Evolutionary conservation across 345 rosid species (phyloP).

Genomic region (Aurinia saxatilis): DNA sequence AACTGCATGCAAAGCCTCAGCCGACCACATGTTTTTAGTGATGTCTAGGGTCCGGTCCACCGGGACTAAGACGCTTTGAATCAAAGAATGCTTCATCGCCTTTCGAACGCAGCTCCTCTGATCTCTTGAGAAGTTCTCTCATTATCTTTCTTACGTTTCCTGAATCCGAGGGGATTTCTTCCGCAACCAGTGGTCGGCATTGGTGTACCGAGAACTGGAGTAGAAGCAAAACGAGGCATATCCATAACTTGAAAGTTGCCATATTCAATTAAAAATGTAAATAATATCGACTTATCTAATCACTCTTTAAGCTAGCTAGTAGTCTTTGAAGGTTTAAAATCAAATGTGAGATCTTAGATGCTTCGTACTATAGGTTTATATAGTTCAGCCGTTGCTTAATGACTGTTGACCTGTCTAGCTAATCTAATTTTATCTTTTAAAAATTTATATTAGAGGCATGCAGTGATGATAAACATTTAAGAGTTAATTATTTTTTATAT

Average conservation of each 20-base stretch:
- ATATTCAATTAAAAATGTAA: constrained; percentile 4
- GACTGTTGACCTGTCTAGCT: constrained; percentile 23
- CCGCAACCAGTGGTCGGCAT: constrained; percentile 23
- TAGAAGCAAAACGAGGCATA: constrained; percentile 25
- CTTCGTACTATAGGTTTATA: constrained; percentile 19
- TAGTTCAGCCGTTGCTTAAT: constrained; percentile 21
- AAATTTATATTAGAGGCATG: neutral
- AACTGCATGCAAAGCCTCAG: constrained; percentile 6
- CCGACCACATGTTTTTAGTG: constrained; percentile 8
- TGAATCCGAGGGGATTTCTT: constrained; percentile 16
- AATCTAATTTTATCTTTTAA: neutral
- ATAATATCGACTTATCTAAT: neutral
- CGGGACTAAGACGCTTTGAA: constrained; percentile 35
- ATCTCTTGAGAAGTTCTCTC: constrained; percentile 23
- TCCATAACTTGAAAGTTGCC: constrained; percentile 24
- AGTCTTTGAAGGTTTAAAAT: neutral
- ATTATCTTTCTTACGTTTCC: constrained; percentile 19
- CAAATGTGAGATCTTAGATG: constrained; percentile 17
- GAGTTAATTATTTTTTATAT: neutral
- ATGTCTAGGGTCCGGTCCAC: constrained; percentile 37
- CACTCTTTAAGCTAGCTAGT: constrained; percentile 2
- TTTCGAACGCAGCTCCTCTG: constrained; percentile 22
- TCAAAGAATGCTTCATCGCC: neutral
- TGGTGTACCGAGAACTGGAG: constrained; percentile 17
- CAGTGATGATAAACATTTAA: neutral